A percentile compares a stretch with the other conserved stretches of the same genome.
Evolutionary conservation across 2,329 filamentous ascomycete genomes (phyloP).

Genomic region (Neopestalotiopsis clavispora): DNA sequence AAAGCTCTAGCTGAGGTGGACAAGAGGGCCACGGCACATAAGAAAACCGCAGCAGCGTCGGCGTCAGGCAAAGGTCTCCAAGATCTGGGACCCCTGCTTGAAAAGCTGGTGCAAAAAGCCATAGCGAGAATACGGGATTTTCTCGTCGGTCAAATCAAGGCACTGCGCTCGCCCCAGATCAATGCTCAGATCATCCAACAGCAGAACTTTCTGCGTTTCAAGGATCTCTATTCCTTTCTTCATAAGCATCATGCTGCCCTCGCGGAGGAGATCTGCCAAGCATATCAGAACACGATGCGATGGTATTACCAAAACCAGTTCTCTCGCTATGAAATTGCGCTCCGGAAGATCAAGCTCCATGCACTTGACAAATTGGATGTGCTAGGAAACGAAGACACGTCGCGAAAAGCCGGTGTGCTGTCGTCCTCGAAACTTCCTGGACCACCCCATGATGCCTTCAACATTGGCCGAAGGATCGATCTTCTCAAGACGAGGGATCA

Average conservation of each 20-base stretch:
- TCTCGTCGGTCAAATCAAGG: conserved; percentile 92
- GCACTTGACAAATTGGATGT: conserved; percentile 82
- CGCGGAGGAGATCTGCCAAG: conserved; percentile 86
- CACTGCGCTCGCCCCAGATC: conserved; percentile 90
- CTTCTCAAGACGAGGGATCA: conserved; percentile 76
- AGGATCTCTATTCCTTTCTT: conserved; percentile 85
- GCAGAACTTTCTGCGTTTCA: conserved; percentile 86
- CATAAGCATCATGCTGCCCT: conserved; percentile 81
- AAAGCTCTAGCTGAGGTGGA: conserved; percentile 81
- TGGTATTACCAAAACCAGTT: conserved; percentile 98
- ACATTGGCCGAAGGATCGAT: conserved; percentile 84
- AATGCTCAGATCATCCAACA: conserved; percentile 98
- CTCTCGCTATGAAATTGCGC: conserved; percentile 79
- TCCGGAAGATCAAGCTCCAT: conserved; percentile 86
- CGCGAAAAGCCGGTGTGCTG: conserved; percentile 66
- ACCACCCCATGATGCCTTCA: conserved; percentile 83
- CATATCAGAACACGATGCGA: conserved; percentile 97
- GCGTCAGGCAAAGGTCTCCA: conserved; percentile 75
- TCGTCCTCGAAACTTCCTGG: conserved; percentile 56
- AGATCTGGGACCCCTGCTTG: conserved; percentile 83
- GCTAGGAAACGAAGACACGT: conserved; percentile 77
- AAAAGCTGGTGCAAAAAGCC: conserved; percentile 88
- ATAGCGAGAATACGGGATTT: conserved; percentile 93
- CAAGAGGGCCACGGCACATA: conserved; percentile 73
- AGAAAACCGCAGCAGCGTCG: conserved; percentile 66